Evolutionary conservation across 306 rosid species (phyloP).

Genomic region (Urtica urens): DNA sequence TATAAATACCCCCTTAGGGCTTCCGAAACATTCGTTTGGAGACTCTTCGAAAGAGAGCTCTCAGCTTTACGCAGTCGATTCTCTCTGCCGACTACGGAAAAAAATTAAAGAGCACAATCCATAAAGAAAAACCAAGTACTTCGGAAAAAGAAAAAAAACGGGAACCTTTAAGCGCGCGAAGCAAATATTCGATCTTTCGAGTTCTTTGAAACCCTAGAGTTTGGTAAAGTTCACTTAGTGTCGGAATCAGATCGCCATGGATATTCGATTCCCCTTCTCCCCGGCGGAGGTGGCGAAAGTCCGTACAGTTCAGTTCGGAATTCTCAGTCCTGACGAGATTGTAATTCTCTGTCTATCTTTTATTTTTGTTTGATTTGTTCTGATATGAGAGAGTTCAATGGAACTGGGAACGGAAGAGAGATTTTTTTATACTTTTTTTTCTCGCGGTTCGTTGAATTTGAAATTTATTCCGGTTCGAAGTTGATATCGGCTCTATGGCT

Average conservation of each 20-base stretch:
- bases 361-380: background rate
- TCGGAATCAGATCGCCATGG: constrained; percentile 48
- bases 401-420: no score
- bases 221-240: background rate
- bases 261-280: constrained; percentile 82
- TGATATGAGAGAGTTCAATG: no score
- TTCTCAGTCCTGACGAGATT: constrained; percentile 86
- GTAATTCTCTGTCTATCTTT: constrained; percentile 30
- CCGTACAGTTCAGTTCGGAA: constrained; percentile 84
- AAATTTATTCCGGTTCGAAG: no score
- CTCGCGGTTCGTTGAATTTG: no score
- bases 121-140: background rate
- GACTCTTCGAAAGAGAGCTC: constrained; percentile 15
- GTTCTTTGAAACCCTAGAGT: constrained; percentile 19
- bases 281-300: constrained; percentile 98
- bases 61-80: constrained; percentile 14
- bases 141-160: background rate
- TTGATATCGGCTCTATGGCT: no score
- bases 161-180: background rate
- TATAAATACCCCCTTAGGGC: constrained; percentile 53
- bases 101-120: background rate
- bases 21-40: fast-evolving
- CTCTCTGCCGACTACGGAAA: background rate
- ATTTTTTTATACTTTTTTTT: no score
- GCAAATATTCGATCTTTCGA: constrained; percentile 12